phyloP scores from a whole-genome alignment of 345 rosid species.

The Ailanthus altissimus region DNA sequence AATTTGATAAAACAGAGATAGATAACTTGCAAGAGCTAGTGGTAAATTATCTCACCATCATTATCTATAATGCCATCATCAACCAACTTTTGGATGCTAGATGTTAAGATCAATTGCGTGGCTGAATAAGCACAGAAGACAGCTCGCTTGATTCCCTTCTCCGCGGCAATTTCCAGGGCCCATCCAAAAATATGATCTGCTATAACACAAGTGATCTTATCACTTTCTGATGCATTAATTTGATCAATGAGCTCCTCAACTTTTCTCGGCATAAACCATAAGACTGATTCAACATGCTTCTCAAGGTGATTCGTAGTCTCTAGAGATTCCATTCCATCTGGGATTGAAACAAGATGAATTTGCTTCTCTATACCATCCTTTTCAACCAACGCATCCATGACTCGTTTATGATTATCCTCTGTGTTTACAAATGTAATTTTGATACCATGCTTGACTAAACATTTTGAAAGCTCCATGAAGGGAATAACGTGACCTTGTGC shows the following conservation, averaged over 20 bases:
- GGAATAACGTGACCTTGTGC: background rate
- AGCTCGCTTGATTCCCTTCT: conserved; percentile 12
- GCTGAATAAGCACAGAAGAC: conserved; percentile 10
- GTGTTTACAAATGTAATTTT: conserved; percentile 1
- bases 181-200: conserved; percentile 24
- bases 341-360: background rate
- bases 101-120: background rate
- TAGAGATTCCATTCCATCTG: background rate
- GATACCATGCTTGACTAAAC: background rate
- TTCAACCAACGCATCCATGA: background rate
- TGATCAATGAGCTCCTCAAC: conserved; percentile 4
- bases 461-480: background rate
- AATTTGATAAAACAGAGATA: too few relatives aligned
- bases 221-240: background rate
- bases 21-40: background rate
- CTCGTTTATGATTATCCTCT: background rate
- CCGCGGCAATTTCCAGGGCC: conserved; percentile 10
- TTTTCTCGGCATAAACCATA: background rate
- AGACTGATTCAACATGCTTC: background rate
- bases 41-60: conserved; percentile 9
- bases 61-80: conserved; percentile 21
- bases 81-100: conserved; percentile 10
- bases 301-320: background rate
- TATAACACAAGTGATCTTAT: conserved; percentile 12
- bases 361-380: background rate